Evolutionary conservation across 2,329 filamentous ascomycete genomes (phyloP), one percentile per base, ranked within the genome.

Genomic region (Xylaria sp.): DNA sequence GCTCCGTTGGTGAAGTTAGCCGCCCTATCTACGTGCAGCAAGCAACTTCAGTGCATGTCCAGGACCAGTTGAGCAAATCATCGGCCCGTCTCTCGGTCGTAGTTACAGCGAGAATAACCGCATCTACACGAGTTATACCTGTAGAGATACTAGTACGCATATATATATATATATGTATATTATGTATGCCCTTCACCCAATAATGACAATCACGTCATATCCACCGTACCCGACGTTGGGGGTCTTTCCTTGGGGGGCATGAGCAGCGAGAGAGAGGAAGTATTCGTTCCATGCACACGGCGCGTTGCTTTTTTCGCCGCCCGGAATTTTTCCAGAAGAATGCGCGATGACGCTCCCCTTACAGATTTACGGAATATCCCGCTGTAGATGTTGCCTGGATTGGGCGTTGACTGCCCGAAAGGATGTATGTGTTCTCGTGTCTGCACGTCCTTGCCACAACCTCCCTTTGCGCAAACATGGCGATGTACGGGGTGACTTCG

Each of bases 11-110:
- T 43, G 52, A 58, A 58, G 37, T 54, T 57, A 38, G 55, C 58
- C 52, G 12, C 21, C 43, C 21, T 35, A 9, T 31, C 5, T 31
- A 31, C 28, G 9, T 31, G 28, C 9, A 31, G 5, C 5, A 31
- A 31, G 28, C 28, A 43, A 28, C 21, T 7, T 45, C 38, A 46
- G 19, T 57, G 25, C 28, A 38, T 55, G 45, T 28, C 49, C 21
- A 61, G 28, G 23, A n/a, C n/a, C n/a, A 31, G 42, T 60, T 60
- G 45, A 60, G 56, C 50, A 58, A 37, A 50, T 58, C 56, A 57
- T 65, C 63, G 63, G 63, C 63, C 63, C 63, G 63, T 60, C 56
- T 63, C 31, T 65, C 63, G 63, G 63, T 49, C 60, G 31, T 57
- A 47, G 52, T 42, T 65, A 33, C 31, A 60, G 52, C 63, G 60